A percentile compares a stretch with the other conserved stretches of the same genome.
These are phyloP conservation scores for Tetrapisispora fleetii DNA, from an alignment of 805 yeast species.

Conservation along the genomic window DNA sequence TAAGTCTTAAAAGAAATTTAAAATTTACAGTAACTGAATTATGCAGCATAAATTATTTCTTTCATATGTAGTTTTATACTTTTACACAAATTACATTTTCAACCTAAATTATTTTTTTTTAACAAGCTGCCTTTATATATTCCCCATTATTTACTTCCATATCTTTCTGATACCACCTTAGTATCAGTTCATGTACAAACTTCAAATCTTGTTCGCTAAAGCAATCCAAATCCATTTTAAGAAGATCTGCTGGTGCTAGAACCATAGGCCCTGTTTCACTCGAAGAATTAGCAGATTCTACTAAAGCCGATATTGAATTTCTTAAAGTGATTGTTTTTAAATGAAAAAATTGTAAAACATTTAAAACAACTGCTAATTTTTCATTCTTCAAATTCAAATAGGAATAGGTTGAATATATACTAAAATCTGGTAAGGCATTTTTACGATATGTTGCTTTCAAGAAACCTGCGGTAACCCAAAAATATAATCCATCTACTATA, in stretches of 20 bases:
- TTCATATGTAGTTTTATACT: not conserved
- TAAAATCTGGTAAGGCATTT: not conserved
- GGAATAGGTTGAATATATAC: not conserved
- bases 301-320: constrained; percentile 9
- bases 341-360: constrained; percentile 14
- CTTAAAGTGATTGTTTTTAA: constrained; percentile 10
- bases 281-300: constrained; percentile 9
- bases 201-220: constrained; percentile 25
- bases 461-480: constrained; percentile 23
- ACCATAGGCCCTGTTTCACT: constrained; percentile 8
- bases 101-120: not conserved
- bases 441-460: constrained; percentile 20
- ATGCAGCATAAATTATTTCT: not conserved
- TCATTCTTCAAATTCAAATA: not conserved
- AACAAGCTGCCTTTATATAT: constrained; percentile 2
- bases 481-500: constrained; percentile 23
- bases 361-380: not conserved
- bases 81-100: not conserved
- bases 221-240: constrained; percentile 23
- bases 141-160: constrained; percentile 3
- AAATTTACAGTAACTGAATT: not conserved
- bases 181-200: constrained; percentile 15
- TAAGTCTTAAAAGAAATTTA: not conserved
- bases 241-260: constrained; percentile 15
- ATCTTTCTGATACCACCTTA: constrained; percentile 16